Evolutionary conservation across 192 early-diverging fungal genomes (phyloP).

Genomic region (Piromyces finnis): DNA sequence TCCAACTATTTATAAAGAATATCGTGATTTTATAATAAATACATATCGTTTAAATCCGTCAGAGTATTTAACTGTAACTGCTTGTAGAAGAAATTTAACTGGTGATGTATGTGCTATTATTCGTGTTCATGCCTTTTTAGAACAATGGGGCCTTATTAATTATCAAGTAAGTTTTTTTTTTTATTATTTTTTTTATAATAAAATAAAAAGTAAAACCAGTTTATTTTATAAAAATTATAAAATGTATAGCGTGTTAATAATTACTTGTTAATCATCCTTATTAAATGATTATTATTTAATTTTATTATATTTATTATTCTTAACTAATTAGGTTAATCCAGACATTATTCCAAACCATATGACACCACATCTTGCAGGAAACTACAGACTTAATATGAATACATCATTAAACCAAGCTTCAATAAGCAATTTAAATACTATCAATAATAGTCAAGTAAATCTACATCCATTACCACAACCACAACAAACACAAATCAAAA

Average conservation of each 20-base stretch:
- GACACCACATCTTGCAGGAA: constrained; percentile 91
- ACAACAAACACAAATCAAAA: not conserved
- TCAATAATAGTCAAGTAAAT: constrained; percentile 3
- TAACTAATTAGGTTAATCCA: constrained; percentile 71
- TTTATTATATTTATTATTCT: too few species aligned
- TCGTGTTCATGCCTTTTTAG: constrained; percentile 92
- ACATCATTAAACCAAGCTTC: constrained; percentile 74
- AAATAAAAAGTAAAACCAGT: too few species aligned
- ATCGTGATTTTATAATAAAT: constrained; percentile 97
- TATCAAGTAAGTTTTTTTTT: constrained; percentile 69
- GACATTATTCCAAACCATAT: constrained; percentile 77
- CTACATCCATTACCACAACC: constrained; percentile 8
- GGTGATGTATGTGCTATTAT: constrained; percentile 99
- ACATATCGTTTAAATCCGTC: constrained; percentile 85
- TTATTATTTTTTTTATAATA: too few species aligned
- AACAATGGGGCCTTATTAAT: constrained; percentile 99
- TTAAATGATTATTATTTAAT: too few species aligned
- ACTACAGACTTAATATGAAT: constrained; percentile 90
- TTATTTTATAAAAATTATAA: too few species aligned
- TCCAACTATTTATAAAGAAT: constrained; percentile 74
- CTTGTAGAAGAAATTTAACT: constrained; percentile 85
- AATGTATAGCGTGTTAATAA: too few species aligned
- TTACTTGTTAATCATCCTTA: too few species aligned
- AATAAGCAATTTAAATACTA: constrained; percentile 3
- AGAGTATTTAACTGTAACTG: constrained; percentile 96